These are phyloP conservation scores for Pythium folliculosum DNA, from an alignment of 352 stramenopile genomes.

Conservation along the genomic window DNA sequence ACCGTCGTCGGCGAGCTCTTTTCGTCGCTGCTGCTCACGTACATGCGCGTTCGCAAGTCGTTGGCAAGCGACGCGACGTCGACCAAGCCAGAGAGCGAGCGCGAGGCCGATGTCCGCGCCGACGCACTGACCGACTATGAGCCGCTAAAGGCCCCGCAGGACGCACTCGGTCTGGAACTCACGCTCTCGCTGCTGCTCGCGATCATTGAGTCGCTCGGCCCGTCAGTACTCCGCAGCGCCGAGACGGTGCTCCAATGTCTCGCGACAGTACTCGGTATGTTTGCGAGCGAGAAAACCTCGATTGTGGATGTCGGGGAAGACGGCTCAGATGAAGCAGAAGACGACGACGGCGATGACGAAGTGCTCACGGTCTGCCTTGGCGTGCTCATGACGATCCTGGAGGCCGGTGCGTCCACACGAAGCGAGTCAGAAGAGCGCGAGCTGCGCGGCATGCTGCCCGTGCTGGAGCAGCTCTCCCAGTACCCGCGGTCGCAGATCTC, in stretches of 20 bases:
- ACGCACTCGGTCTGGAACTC: slow-evolving; percentile 49
- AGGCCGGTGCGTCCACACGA: slow-evolving; percentile 55
- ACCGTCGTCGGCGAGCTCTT: slow-evolving; percentile 79
- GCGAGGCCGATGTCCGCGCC: too few relatives aligned
- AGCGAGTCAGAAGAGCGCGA: slow-evolving; percentile 56
- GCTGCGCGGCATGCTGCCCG: slow-evolving; percentile 59
- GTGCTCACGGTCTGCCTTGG: slow-evolving; percentile 81
- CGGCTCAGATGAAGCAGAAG: slow-evolving; percentile 25
- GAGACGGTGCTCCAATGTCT: slow-evolving; percentile 69
- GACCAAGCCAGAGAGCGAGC: not conserved
- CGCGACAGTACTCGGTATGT: slow-evolving; percentile 68
- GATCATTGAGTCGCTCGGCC: slow-evolving; percentile 73
- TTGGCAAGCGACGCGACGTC: not conserved
- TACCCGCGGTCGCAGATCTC: slow-evolving; percentile 63
- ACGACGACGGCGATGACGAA: slow-evolving; percentile 65
- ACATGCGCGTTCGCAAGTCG: slow-evolving; percentile 66
- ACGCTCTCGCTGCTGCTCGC: slow-evolving; percentile 63
- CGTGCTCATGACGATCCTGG: slow-evolving; percentile 77
- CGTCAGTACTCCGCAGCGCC: slow-evolving; percentile 73
- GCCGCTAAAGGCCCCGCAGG: slow-evolving; percentile 33
- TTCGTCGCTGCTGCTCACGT: slow-evolving; percentile 69
- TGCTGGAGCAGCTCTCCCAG: slow-evolving; percentile 59
- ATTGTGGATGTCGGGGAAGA: slow-evolving; percentile 19
- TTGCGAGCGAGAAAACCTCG: slow-evolving; percentile 24
- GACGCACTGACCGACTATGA: slow-evolving; percentile 16